Evolutionary conservation across 768 basidiomycete genomes (phyloP).

Genomic region (Calocybe cyanea): DNA sequence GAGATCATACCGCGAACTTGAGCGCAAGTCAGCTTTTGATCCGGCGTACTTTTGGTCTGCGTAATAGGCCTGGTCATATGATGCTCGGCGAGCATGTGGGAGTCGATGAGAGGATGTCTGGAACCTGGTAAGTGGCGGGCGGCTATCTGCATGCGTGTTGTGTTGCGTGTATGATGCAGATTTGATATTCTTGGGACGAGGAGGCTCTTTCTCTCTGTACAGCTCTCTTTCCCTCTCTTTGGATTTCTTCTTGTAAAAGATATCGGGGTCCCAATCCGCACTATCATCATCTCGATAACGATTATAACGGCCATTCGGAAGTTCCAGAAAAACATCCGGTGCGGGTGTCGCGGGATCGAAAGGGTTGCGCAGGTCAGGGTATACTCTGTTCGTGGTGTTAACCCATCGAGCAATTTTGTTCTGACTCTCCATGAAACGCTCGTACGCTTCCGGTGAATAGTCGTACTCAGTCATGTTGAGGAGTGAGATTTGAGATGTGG

Average conservation of each 20-base stretch:
- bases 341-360: conserved; percentile 16
- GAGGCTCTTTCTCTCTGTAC: background rate
- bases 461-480: conserved; percentile 25
- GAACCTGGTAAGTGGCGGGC: background rate
- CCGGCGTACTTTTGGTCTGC: background rate
- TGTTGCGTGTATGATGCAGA: conserved; percentile 7
- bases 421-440: conserved; percentile 13
- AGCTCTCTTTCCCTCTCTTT: background rate
- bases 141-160: background rate
- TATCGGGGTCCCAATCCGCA: conserved; percentile 1
- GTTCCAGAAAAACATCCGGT: background rate
- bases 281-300: background rate
- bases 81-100: conserved; percentile 5
- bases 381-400: conserved; percentile 8
- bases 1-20: background rate
- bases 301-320: background rate
- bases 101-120: background rate
- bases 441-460: conserved; percentile 20
- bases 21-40: background rate
- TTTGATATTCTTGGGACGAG: conserved; percentile 6
- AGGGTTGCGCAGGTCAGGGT: conserved; percentile 10
- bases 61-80: conserved; percentile 6
- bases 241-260: background rate
- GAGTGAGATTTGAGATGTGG: too few relatives aligned
- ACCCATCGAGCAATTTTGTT: conserved; percentile 17